These are phyloP conservation scores for Jamesozyma gamospora DNA, from an alignment of 805 yeast species.

Conservation along the genomic window DNA sequence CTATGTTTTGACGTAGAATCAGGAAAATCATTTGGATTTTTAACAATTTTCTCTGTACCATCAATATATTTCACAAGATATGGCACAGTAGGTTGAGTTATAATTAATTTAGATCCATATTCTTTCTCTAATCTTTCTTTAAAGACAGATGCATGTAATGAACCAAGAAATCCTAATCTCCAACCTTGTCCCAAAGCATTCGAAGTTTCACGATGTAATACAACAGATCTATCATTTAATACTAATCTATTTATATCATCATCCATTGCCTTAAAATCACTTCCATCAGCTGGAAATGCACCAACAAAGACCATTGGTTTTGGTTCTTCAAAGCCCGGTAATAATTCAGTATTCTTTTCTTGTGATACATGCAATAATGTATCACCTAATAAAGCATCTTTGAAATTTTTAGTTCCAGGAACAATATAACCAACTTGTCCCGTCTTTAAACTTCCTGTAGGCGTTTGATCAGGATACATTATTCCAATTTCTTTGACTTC, in stretches of 20 bases:
- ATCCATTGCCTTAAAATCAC: constrained; percentile 79
- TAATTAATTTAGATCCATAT: constrained; percentile 83
- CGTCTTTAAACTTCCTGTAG: constrained; percentile 56
- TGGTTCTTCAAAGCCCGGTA: constrained; percentile 93
- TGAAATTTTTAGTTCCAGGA: constrained; percentile 86
- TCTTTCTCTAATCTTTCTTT: constrained; percentile 86
- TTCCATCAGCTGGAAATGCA: constrained; percentile 93
- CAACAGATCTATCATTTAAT: constrained; percentile 84
- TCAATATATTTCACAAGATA: constrained; percentile 63
- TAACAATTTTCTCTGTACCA: constrained; percentile 54
- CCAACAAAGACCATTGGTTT: constrained; percentile 98
- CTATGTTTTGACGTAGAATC: constrained; percentile 30
- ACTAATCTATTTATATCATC: constrained; percentile 85
- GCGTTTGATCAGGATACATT: constrained; percentile 80
- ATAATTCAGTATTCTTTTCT: constrained; percentile 51
- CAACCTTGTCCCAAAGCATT: constrained; percentile 95
- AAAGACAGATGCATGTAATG: constrained; percentile 90
- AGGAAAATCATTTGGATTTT: constrained; percentile 92
- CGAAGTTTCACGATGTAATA: constrained; percentile 81
- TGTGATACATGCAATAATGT: constrained; percentile 59
- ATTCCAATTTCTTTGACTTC: constrained; percentile 91
- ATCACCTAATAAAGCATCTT: constrained; percentile 86
- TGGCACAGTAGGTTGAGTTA: constrained; percentile 95
- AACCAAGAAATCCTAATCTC: constrained; percentile 92
- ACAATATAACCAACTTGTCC: constrained; percentile 94